Evolutionary conservation across 306 rosid species (phyloP).

Genomic region (Pueraria montana): DNA sequence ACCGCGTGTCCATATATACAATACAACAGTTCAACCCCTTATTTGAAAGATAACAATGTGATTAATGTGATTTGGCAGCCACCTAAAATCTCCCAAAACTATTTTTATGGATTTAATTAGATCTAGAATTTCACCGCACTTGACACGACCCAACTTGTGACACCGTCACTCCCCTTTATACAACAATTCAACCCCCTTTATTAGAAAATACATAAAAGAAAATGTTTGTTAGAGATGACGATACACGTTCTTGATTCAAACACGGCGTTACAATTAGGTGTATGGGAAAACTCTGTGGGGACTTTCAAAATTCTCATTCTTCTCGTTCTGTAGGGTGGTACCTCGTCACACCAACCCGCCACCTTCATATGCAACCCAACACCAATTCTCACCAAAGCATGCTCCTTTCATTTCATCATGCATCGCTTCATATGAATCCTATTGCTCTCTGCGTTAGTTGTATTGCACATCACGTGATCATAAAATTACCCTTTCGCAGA

Average conservation of each 20-base stretch:
- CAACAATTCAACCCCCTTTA: neutral
- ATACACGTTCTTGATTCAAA: constrained; percentile 1
- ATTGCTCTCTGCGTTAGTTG: neutral
- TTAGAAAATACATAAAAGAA: neutral
- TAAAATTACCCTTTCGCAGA: neutral
- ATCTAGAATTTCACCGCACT: neutral
- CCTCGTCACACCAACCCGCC: constrained; percentile 21
- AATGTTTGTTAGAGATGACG: neutral
- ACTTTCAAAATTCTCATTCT: neutral
- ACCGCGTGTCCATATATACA: too few species aligned
- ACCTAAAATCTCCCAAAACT: neutral
- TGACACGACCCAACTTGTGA: neutral
- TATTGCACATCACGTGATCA: constrained; percentile 19
- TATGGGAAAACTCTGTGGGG: neutral
- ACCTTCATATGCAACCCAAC: neutral
- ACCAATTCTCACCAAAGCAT: constrained; percentile 16
- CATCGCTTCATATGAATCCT: neutral
- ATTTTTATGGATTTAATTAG: neutral
- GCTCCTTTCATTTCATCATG: neutral
- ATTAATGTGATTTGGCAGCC: neutral
- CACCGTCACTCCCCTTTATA: too few species aligned
- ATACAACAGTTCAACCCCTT: too few species aligned
- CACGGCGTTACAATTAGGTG: constrained; percentile 26
- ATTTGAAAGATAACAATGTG: too few species aligned
- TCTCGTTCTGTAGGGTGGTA: neutral